Percentiles rank a stretch among this genome's conserved stretches.
phyloP scores from a whole-genome alignment of 208 protist genomes.

The Strigomonas culicis region DNA sequence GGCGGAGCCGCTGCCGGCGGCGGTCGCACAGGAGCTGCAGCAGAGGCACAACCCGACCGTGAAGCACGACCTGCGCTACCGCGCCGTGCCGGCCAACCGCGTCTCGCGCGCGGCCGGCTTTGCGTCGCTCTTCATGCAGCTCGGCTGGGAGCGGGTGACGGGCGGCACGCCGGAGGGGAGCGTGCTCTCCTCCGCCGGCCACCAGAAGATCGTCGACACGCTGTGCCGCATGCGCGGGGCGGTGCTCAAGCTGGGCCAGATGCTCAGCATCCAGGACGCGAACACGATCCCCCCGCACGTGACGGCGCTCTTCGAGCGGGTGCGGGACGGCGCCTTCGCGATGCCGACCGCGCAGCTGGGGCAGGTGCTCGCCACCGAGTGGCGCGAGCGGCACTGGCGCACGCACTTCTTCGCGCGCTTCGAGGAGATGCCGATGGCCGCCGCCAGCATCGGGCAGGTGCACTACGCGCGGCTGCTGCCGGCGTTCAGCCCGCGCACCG shows the following conservation, averaged over 20 bases:
- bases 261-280: slow-evolving; percentile 91
- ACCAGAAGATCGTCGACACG: slow-evolving; percentile 89
- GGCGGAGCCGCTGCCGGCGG: neutral
- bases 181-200: slow-evolving; percentile 37
- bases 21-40: neutral
- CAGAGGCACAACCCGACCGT: neutral
- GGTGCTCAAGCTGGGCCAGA: slow-evolving; percentile 96
- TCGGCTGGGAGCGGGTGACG: slow-evolving; percentile 61
- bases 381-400: slow-evolving; percentile 46
- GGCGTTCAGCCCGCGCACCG: slow-evolving; percentile 52
- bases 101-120: slow-evolving; percentile 56
- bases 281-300: slow-evolving; percentile 70
- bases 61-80: slow-evolving; percentile 27
- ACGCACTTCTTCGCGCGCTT: slow-evolving; percentile 69
- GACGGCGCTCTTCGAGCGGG: slow-evolving; percentile 66
- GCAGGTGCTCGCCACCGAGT: slow-evolving; percentile 33
- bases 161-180: slow-evolving; percentile 25
- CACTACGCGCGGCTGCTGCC: slow-evolving; percentile 61
- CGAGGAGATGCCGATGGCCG: slow-evolving; percentile 89
- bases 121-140: slow-evolving; percentile 57
- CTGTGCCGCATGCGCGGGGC: slow-evolving; percentile 94
- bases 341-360: slow-evolving; percentile 80
- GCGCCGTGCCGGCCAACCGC: slow-evolving; percentile 57
- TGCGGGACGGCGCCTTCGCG: slow-evolving; percentile 82
- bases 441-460: slow-evolving; percentile 96